Conservation (phyloP, 106 monocot species). For the Amphibolis antarctica region DNA sequence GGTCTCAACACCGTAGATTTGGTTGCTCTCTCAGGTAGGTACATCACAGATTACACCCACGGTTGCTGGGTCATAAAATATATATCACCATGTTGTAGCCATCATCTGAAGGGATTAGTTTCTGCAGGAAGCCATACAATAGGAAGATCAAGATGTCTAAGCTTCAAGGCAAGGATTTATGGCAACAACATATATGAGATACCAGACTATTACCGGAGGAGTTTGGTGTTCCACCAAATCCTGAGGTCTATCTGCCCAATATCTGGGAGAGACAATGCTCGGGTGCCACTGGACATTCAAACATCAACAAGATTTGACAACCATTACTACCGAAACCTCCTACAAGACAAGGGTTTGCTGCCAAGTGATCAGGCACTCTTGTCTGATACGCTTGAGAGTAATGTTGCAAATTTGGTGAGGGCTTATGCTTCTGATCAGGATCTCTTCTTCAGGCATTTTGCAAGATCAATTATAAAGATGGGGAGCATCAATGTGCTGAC, state of each 20-base stretch:
- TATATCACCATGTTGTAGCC: background rate
- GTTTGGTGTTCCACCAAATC: slow-evolving; percentile 6
- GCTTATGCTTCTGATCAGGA: slow-evolving; percentile 34
- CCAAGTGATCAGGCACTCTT: slow-evolving; percentile 38
- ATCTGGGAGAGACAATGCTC: slow-evolving; percentile 29
- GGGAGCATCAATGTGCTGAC: slow-evolving; percentile 38
- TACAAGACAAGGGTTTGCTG: slow-evolving; percentile 34
- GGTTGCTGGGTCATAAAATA: background rate
- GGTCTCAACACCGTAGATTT: slow-evolving; percentile 57
- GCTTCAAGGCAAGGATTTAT: slow-evolving; percentile 48
- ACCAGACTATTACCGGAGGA: slow-evolving; percentile 8
- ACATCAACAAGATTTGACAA: slow-evolving; percentile 55
- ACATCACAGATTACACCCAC: background rate
- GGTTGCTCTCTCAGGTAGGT: slow-evolving; percentile 73
- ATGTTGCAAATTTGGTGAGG: slow-evolving; percentile 21
- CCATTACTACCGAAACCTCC: slow-evolving; percentile 36
- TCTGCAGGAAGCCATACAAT: slow-evolving; percentile 49
- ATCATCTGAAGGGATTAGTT: background rate
- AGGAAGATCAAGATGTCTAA: slow-evolving; percentile 45
- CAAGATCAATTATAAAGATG: slow-evolving; percentile 42
- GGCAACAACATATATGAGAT: slow-evolving; percentile 11
- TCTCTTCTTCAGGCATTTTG: slow-evolving; percentile 48
- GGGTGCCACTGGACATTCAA: slow-evolving; percentile 31
- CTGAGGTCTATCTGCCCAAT: slow-evolving; percentile 39
- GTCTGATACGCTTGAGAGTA: slow-evolving; percentile 8